Evolutionary conservation across 805 yeast species (phyloP).

Genomic region (Suhomyces sp.): DNA sequence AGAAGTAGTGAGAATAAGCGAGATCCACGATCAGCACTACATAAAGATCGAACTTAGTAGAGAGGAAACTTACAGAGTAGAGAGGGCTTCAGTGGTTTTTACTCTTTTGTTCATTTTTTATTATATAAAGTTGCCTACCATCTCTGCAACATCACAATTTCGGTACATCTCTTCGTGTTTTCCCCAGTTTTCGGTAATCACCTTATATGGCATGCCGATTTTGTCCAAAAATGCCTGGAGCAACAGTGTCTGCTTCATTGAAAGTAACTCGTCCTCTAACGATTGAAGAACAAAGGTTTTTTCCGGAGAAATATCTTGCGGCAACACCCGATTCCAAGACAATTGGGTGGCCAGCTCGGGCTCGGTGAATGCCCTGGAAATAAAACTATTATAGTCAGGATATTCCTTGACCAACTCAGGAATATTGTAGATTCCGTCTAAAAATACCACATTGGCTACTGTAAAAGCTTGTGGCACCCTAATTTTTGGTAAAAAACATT

Average conservation of each 20-base stretch:
- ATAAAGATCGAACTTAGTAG: too few relatives aligned
- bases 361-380: constrained; percentile 52
- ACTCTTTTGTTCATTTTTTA: not conserved
- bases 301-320: constrained; percentile 4
- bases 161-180: constrained; percentile 63
- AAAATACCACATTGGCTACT: constrained; percentile 14
- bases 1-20: not conserved
- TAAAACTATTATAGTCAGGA: constrained; percentile 55
- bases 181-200: constrained; percentile 45
- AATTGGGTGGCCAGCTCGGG: constrained; percentile 25
- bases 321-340: constrained; percentile 5
- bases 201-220: constrained; percentile 8
- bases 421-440: constrained; percentile 73
- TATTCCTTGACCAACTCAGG: constrained; percentile 53
- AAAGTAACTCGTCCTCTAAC: constrained; percentile 61
- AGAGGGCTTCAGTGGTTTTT: too few relatives aligned
- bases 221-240: constrained; percentile 34
- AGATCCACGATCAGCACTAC: too few relatives aligned
- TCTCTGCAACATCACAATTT: constrained; percentile 34
- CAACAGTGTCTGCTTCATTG: constrained; percentile 46
- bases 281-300: constrained; percentile 55
- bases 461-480: not conserved
- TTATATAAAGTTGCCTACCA: constrained; percentile 1
- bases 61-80: too few relatives aligned
- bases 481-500: not conserved